phyloP scores from a whole-genome alignment of 2,329 filamentous ascomycete genomes.

The Verruconis gallopava region DNA sequence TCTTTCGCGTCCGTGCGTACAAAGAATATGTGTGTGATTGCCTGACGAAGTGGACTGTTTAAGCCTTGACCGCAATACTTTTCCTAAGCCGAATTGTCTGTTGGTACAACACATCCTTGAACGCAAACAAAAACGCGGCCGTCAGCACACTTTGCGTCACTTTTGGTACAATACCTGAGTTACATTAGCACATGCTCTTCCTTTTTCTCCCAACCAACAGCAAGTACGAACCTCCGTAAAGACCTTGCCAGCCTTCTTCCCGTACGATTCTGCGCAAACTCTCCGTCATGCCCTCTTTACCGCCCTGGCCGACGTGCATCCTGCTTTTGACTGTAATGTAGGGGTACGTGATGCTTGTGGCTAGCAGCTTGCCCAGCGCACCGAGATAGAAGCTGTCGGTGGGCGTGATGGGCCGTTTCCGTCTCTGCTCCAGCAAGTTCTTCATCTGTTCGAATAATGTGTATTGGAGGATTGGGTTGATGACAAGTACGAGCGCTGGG shows the following conservation, averaged over 20 bases:
- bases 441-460: conserved; percentile 98
- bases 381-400: conserved; percentile 82
- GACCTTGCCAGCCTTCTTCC: conserved; percentile 80
- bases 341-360: conserved; percentile 88
- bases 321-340: conserved; percentile 98
- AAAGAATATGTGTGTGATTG: too few species aligned
- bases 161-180: conserved; percentile 80
- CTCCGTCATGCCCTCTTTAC: conserved; percentile 59
- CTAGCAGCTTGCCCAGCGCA: conserved; percentile 85
- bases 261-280: conserved; percentile 66
- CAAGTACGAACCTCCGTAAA: conserved; percentile 87
- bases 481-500: conserved; percentile 83
- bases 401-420: conserved; percentile 54
- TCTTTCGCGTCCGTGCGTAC: too few species aligned
- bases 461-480: conserved; percentile 97
- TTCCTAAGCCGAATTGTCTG: conserved; percentile 55
- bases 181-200: conserved; percentile 11
- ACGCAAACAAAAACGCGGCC: conserved; percentile 89
- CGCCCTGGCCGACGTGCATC: conserved; percentile 68
- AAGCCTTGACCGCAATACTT: conserved; percentile 1
- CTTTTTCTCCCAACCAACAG: background rate
- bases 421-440: conserved; percentile 68
- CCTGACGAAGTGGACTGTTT: too few species aligned
- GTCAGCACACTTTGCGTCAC: conserved; percentile 94
- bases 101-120: conserved; percentile 93